These are phyloP conservation scores for Candida tammaniensis DNA, from an alignment of 805 yeast genomes.

Conservation along the genomic window DNA sequence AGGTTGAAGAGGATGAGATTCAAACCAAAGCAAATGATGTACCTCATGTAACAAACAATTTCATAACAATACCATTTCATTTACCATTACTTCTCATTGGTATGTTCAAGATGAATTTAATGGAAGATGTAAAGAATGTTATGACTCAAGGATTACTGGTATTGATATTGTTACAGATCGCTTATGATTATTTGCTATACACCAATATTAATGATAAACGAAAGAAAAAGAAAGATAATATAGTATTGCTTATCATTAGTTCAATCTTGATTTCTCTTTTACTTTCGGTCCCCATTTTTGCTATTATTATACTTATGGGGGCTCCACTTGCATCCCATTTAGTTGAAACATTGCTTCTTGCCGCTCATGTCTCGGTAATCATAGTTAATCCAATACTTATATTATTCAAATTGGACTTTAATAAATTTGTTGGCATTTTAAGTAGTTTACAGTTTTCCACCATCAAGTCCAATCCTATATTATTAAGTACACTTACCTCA, in stretches of 20 bases:
- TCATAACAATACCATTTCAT: constrained; percentile 27
- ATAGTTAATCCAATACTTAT: constrained; percentile 64
- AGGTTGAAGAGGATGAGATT: constrained; percentile 7
- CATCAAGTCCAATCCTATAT: constrained; percentile 24
- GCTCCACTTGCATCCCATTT: constrained; percentile 65
- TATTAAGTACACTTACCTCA: constrained; percentile 25
- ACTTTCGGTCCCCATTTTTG: constrained; percentile 38
- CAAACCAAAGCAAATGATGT: constrained; percentile 2
- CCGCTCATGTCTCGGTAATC: constrained; percentile 60
- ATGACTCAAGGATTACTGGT: constrained; percentile 26
- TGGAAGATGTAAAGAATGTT: constrained; percentile 18
- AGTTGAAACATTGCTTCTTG: constrained; percentile 55
- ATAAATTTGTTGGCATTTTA: constrained; percentile 25
- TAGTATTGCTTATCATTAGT: constrained; percentile 23
- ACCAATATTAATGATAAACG: constrained; percentile 3
- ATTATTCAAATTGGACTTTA: constrained; percentile 49
- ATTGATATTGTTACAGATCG: constrained; percentile 21
- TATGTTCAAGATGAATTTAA: constrained; percentile 31
- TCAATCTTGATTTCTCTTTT: constrained; percentile 29
- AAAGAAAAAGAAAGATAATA: constrained; percentile 14
- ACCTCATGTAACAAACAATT: constrained; percentile 9
- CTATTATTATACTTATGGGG: constrained; percentile 62
- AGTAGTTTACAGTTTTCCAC: constrained; percentile 18
- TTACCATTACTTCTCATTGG: constrained; percentile 22
- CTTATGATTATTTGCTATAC: constrained; percentile 21